A percentile compares a stretch with the other conserved stretches of the same genome.
phyloP scores from a whole-genome alignment of 805 yeast species.

The Saccharomycopsis sp. region DNA sequence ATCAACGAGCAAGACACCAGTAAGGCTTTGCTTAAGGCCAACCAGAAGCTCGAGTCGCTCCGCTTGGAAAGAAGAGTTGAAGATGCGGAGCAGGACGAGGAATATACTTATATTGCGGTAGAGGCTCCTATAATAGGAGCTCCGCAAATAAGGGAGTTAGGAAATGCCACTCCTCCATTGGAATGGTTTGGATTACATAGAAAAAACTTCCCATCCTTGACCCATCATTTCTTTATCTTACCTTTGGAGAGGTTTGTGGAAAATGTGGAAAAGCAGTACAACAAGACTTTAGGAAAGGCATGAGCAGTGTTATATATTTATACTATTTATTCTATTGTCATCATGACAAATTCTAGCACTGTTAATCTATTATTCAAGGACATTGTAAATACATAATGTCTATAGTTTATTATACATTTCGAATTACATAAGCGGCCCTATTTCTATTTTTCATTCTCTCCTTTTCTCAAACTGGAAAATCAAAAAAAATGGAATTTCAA shows the following conservation, averaged over 20 bases:
- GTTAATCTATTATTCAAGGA: no score
- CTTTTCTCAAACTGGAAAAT: background rate
- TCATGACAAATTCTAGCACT: no score
- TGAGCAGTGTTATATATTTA: no score
- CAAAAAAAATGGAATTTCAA: background rate
- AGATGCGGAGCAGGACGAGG: constrained; percentile 21
- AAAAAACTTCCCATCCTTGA: constrained; percentile 73
- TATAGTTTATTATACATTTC: no score
- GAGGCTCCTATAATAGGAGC: constrained; percentile 79
- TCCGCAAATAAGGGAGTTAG: constrained; percentile 84
- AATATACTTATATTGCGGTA: constrained; percentile 54
- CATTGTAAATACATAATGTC: no score
- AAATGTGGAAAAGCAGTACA: constrained; percentile 48
- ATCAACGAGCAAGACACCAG: constrained; percentile 21
- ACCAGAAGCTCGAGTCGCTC: constrained; percentile 38
- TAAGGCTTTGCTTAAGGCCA: constrained; percentile 30
- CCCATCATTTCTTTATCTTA: constrained; percentile 74
- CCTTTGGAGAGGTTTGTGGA: constrained; percentile 67
- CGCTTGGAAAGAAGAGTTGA: constrained; percentile 18
- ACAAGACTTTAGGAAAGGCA: constrained; percentile 36
- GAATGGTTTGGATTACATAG: constrained; percentile 98
- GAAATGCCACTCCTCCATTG: constrained; percentile 95
- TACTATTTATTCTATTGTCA: no score
- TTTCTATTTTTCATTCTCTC: background rate
- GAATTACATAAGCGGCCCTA: background rate